A percentile compares a stretch with the other conserved stretches of the same genome.
Conservation (phyloP, 2,329 filamentous ascomycete species). For the Aspergillus clavatus region DNA sequence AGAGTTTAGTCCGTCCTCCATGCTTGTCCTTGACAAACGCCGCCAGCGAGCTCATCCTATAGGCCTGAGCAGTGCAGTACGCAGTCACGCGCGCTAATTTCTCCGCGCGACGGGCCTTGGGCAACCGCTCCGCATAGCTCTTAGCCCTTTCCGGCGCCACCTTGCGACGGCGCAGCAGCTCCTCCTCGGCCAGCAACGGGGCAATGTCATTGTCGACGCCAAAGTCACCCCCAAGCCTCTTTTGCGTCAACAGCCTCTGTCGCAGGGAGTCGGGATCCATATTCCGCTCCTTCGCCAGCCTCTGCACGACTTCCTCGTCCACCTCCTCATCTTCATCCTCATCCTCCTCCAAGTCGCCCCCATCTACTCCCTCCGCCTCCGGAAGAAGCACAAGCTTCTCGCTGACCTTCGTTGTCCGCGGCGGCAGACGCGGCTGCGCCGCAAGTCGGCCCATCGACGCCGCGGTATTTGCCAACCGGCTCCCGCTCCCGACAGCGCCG, state of each 20-base stretch:
- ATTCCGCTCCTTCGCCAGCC: slow-evolving; percentile 29
- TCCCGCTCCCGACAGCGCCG: slow-evolving; percentile 29
- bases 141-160: slow-evolving; percentile 59
- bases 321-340: slow-evolving; percentile 21
- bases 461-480: slow-evolving; percentile 45
- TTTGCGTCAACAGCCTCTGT: slow-evolving; percentile 29
- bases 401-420: slow-evolving; percentile 86
- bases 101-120: slow-evolving; percentile 80
- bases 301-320: slow-evolving; percentile 34
- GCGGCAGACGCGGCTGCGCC: slow-evolving; percentile 61
- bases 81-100: slow-evolving; percentile 87
- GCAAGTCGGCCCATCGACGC: slow-evolving; percentile 54
- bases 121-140: slow-evolving; percentile 88
- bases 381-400: slow-evolving; percentile 95
- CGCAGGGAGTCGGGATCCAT: slow-evolving; percentile 32
- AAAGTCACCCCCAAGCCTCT: slow-evolving; percentile 47
- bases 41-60: slow-evolving; percentile 82
- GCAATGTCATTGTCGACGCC: slow-evolving; percentile 51
- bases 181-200: slow-evolving; percentile 54
- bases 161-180: slow-evolving; percentile 53
- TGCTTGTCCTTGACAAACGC: slow-evolving; percentile 84
- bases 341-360: slow-evolving; percentile 24
- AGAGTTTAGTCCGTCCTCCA: slow-evolving; percentile 87
- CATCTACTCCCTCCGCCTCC: slow-evolving; percentile 55
- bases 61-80: slow-evolving; percentile 92